Percentiles rank a stretch among this genome's conserved stretches.
Evolutionary conservation across 1,139 yeast species (phyloP).

Genomic region (Pneumocystis sp.): DNA sequence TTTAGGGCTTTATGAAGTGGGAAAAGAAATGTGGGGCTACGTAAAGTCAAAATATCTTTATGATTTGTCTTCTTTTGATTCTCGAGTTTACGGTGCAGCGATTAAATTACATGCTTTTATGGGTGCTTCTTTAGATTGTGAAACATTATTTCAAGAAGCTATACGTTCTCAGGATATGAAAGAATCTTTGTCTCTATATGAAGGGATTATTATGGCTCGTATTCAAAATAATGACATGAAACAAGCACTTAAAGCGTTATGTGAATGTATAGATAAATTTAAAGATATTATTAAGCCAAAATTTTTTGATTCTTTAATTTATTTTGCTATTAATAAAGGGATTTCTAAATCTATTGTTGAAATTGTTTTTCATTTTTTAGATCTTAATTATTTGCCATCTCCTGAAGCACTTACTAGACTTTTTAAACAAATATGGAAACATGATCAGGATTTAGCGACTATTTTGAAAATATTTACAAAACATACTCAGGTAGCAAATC

Average conservation of each 20-base stretch:
- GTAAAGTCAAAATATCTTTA: neutral
- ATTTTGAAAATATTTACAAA: neutral
- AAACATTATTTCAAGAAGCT: neutral
- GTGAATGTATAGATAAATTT: neutral
- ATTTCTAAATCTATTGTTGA: neutral
- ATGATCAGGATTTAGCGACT: neutral
- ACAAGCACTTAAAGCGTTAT: neutral
- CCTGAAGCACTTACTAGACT: neutral
- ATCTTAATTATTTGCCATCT: neutral
- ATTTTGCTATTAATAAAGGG: neutral
- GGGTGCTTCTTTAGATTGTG: neutral
- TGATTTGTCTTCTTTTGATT: neutral
- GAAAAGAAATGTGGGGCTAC: neutral
- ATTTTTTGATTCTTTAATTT: neutral
- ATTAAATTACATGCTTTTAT: neutral
- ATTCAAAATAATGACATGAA: neutral
- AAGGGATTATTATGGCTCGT: neutral
- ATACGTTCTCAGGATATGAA: neutral
- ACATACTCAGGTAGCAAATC: neutral
- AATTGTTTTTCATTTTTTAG: neutral
- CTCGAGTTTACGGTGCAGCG: neutral
- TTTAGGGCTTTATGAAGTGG: neutral
- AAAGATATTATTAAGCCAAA: neutral
- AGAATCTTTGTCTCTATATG: neutral
- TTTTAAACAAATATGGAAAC: neutral